These are phyloP conservation scores for Paramecium caudatum DNA, from an alignment of 73 alveolate genomes.

Conservation along the genomic window DNA sequence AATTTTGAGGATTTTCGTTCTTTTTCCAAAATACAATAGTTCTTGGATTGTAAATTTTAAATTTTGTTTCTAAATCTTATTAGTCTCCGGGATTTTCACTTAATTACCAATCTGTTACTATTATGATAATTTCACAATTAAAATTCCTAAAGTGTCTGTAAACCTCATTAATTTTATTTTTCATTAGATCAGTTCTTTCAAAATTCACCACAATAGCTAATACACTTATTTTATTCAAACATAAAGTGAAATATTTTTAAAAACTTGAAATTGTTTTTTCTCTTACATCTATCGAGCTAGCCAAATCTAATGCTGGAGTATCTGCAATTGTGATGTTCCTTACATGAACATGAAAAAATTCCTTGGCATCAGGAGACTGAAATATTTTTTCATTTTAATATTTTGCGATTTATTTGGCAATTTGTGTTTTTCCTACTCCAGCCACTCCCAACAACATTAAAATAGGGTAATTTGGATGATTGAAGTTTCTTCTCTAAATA, in stretches of 20 bases:
- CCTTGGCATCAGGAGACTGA: background rate
- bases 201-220: background rate
- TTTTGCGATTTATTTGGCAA: background rate
- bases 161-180: background rate
- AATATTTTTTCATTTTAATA: background rate
- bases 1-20: too few relatives aligned
- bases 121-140: background rate
- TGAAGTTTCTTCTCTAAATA: too few relatives aligned
- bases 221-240: background rate
- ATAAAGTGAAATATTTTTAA: background rate
- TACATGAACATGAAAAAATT: too few relatives aligned
- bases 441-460: background rate
- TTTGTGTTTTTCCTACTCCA: background rate
- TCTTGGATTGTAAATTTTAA: too few relatives aligned
- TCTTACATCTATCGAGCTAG: background rate
- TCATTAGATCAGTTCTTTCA: constrained; percentile 46
- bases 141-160: background rate
- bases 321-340: background rate
- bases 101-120: background rate
- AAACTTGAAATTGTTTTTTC: background rate
- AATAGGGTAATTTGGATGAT: too few relatives aligned
- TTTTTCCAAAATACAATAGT: too few relatives aligned
- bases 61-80: too few relatives aligned
- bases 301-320: constrained; percentile 3
- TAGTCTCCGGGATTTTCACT: constrained; percentile 34